Conservation (phyloP, 352 stramenopile species). For the Phytophthora podocarpi region DNA sequence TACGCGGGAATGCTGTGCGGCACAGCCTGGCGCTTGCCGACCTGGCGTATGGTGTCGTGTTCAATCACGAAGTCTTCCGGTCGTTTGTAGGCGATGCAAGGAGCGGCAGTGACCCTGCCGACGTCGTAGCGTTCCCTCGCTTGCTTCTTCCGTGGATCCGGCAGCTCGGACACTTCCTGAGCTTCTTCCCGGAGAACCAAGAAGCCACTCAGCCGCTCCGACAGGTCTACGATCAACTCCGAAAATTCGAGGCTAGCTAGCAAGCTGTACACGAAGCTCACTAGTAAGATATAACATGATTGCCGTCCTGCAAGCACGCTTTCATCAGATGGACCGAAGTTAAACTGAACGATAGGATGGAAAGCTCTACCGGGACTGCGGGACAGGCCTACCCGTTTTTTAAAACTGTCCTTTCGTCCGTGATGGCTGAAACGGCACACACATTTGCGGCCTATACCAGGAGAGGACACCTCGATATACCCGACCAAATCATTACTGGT, state of each 20-base stretch:
- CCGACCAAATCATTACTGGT: no score
- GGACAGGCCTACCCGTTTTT: no score
- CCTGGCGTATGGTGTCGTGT: constrained; percentile 84
- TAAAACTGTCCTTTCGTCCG: no score
- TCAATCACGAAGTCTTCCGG: constrained; percentile 85
- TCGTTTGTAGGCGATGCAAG: constrained; percentile 50
- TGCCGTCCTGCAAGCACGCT: not conserved
- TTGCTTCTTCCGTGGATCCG: constrained; percentile 86
- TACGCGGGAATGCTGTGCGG: constrained; percentile 81
- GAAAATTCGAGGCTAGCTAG: constrained; percentile 65
- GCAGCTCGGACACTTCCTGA: constrained; percentile 88
- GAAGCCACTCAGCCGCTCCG: constrained; percentile 78
- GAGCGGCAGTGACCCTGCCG: constrained; percentile 18
- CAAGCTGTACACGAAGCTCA: not conserved
- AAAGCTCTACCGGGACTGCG: no score
- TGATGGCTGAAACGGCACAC: no score
- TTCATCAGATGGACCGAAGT: no score
- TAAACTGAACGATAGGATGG: no score
- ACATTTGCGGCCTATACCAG: no score
- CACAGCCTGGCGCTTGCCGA: constrained; percentile 85
- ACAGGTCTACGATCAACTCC: constrained; percentile 81
- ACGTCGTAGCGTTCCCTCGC: constrained; percentile 53
- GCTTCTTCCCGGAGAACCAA: constrained; percentile 88
- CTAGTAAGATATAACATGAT: constrained; percentile 12
- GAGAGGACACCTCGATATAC: no score